These are phyloP conservation scores for Fusarium incarnatum DNA, from an alignment of 2,329 filamentous ascomycete genomes.

Conservation along the genomic window DNA sequence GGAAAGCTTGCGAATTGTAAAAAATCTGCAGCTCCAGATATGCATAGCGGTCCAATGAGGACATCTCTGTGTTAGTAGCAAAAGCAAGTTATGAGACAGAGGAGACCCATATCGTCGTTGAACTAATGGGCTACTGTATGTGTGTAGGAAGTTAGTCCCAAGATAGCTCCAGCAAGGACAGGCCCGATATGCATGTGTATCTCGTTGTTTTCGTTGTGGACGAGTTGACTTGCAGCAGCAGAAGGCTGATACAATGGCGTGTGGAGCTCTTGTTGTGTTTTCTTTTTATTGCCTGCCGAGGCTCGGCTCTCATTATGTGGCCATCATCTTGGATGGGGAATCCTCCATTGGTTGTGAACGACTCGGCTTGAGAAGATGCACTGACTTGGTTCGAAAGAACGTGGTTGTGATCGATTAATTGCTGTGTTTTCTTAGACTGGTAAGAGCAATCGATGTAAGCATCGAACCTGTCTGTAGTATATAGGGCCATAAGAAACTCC, in stretches of 20 bases:
- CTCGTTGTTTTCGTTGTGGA: neutral
- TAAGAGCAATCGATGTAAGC: neutral
- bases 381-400: neutral
- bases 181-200: neutral
- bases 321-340: neutral
- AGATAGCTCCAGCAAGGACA: neutral
- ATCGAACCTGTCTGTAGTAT: neutral
- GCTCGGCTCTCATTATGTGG: neutral
- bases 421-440: neutral
- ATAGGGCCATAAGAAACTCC: neutral
- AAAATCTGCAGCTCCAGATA: neutral
- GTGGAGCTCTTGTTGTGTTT: neutral
- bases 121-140: neutral
- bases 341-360: neutral
- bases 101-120: neutral
- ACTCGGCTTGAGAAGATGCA: neutral
- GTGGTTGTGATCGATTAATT: neutral
- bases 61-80: neutral
- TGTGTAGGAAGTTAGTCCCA: neutral
- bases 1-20: neutral
- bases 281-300: conserved; percentile 6
- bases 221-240: neutral
- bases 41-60: neutral
- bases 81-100: conserved; percentile 5
- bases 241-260: neutral